phyloP scores from a whole-genome alignment of 2,329 filamentous ascomycete species.

The Aspergillus piperis region DNA sequence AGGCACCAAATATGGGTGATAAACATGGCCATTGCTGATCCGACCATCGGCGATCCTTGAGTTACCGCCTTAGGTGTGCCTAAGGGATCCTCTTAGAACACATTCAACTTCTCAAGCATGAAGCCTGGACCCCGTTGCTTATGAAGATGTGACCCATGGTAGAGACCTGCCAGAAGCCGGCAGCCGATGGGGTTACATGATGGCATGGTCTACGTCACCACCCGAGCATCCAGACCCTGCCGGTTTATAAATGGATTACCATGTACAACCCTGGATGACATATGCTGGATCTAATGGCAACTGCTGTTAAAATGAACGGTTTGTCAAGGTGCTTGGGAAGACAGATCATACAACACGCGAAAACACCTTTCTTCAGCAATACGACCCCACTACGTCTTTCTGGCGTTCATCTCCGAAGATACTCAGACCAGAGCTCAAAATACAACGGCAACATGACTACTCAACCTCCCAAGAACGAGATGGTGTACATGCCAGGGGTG shows the following conservation, averaged over 20 bases:
- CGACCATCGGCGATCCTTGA: too few relatives aligned
- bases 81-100: not conserved
- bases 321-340: not conserved
- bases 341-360: not conserved
- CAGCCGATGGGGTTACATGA: not conserved
- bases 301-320: not conserved
- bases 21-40: too few relatives aligned
- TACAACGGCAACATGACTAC: conserved; percentile 17
- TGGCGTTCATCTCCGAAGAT: not conserved
- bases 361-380: not conserved
- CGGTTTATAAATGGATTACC: not conserved
- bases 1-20: too few relatives aligned
- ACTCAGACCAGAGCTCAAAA: not conserved
- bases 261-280: not conserved
- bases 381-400: not conserved
- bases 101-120: not conserved
- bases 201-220: conserved; percentile 1
- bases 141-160: not conserved
- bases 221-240: not conserved
- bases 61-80: too few relatives aligned
- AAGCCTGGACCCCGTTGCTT: not conserved
- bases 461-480: conserved; percentile 53
- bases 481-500: conserved; percentile 62
- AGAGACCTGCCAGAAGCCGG: not conserved
- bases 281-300: not conserved